Evolutionary conservation across 2,329 filamentous ascomycete species (phyloP).

Genomic region (Tolypocladium ophioglossoides): DNA sequence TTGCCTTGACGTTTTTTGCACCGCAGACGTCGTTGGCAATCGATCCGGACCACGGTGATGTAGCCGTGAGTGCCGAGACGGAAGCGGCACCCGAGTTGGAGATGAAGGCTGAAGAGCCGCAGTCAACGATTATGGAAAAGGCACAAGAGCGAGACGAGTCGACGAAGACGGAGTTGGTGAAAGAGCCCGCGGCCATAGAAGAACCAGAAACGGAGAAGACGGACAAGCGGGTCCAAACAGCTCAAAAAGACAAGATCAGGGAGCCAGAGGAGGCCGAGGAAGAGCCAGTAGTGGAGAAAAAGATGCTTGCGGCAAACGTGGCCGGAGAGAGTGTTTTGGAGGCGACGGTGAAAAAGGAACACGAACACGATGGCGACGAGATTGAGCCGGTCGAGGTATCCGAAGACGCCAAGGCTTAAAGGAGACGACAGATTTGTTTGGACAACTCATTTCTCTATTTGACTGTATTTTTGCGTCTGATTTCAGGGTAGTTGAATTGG

Average conservation of each 20-base stretch:
- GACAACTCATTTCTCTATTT: not conserved
- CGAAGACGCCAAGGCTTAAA: slow-evolving; percentile 21
- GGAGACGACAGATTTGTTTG: not conserved
- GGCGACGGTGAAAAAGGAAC: slow-evolving; percentile 24
- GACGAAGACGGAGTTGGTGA: not conserved
- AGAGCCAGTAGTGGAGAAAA: slow-evolving; percentile 11
- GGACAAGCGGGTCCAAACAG: not conserved
- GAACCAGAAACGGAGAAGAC: not conserved
- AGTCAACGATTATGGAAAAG: not conserved
- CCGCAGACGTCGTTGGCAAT: slow-evolving; percentile 42
- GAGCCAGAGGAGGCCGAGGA: not conserved
- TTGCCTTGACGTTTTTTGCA: slow-evolving; percentile 34
- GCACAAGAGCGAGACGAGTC: not conserved
- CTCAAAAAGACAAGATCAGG: not conserved
- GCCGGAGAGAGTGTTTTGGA: slow-evolving; percentile 33
- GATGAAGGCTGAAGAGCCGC: slow-evolving; percentile 1
- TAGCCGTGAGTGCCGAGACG: slow-evolving; percentile 16
- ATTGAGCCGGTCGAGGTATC: slow-evolving; percentile 25
- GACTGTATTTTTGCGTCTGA: not conserved
- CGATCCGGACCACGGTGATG: slow-evolving; percentile 35
- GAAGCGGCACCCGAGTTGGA: slow-evolving; percentile 6
- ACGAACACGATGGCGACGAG: slow-evolving; percentile 18
- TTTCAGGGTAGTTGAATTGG: not conserved
- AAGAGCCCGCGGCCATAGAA: not conserved
- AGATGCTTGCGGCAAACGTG: slow-evolving; percentile 29